These are phyloP conservation scores for Daldinia grandis DNA, from an alignment of 495 filamentous ascomycete genomes.

Conservation along the genomic window DNA sequence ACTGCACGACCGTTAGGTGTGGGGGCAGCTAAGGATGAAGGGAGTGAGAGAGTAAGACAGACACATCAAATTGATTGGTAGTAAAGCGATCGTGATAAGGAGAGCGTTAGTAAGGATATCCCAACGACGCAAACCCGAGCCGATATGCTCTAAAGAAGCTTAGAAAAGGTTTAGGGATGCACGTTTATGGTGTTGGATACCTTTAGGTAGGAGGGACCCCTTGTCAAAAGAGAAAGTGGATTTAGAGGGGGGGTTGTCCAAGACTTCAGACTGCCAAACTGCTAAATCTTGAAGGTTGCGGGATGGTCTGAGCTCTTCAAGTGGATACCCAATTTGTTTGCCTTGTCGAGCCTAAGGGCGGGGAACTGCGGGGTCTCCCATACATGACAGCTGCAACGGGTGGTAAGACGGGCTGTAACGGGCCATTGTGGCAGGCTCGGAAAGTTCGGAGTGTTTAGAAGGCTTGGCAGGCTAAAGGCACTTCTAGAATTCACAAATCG, in stretches of 20 bases:
- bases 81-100: slow-evolving; percentile 10
- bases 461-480: slow-evolving; percentile 16
- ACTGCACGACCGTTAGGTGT: slow-evolving; percentile 12
- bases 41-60: slow-evolving; percentile 33
- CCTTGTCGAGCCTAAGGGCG: background rate
- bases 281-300: slow-evolving; percentile 5
- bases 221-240: background rate
- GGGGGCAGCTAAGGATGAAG: slow-evolving; percentile 20
- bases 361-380: background rate
- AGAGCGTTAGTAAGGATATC: background rate
- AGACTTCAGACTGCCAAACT: no score
- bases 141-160: slow-evolving; percentile 5
- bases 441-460: slow-evolving; percentile 37
- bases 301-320: slow-evolving; percentile 23
- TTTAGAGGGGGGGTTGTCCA: no score
- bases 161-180: background rate
- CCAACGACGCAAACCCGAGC: slow-evolving; percentile 8
- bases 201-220: background rate
- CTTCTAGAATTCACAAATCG: slow-evolving; percentile 16
- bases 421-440: slow-evolving; percentile 16
- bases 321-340: slow-evolving; percentile 1
- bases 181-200: slow-evolving; percentile 2
- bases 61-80: slow-evolving; percentile 26
- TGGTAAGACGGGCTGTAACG: background rate
- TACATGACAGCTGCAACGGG: background rate